phyloP scores from a whole-genome alignment of 2,329 filamentous ascomycete species.

The Mariannaea elegans region DNA sequence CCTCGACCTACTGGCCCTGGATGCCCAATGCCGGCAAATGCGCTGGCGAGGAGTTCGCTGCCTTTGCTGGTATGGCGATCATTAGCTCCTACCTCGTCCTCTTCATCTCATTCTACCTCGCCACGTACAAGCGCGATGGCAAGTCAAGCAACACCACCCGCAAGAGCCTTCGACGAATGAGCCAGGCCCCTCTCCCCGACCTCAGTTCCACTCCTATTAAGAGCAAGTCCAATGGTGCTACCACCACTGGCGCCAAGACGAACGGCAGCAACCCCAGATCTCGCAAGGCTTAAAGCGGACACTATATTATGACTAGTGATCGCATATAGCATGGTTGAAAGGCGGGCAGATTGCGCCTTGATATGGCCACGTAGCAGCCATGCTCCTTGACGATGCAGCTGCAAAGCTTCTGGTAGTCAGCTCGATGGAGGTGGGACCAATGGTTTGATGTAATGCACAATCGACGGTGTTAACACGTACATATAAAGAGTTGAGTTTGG shows the following conservation, averaged over 20 bases:
- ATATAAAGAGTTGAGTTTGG: slow-evolving; percentile 36
- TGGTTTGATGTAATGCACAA: slow-evolving; percentile 31
- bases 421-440: slow-evolving; percentile 20
- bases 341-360: slow-evolving; percentile 4
- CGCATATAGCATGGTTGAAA: background rate
- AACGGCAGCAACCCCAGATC: slow-evolving; percentile 72
- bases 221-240: slow-evolving; percentile 60
- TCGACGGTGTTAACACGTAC: slow-evolving; percentile 33
- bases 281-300: slow-evolving; percentile 66
- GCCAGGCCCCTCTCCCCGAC: slow-evolving; percentile 77
- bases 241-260: slow-evolving; percentile 62
- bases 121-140: slow-evolving; percentile 90
- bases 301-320: background rate
- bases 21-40: slow-evolving; percentile 87
- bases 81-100: slow-evolving; percentile 95
- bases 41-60: slow-evolving; percentile 96
- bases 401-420: slow-evolving; percentile 20
- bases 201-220: slow-evolving; percentile 61
- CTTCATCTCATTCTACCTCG: slow-evolving; percentile 99
- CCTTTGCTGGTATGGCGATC: slow-evolving; percentile 90
- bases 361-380: background rate
- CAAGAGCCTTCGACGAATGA: slow-evolving; percentile 76
- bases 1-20: slow-evolving; percentile 86
- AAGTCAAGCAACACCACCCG: slow-evolving; percentile 83
- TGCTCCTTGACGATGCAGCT: slow-evolving; percentile 16